Base-by-base conservation (phyloP, 495 filamentous ascomycete genomes). In the Talaromyces adpressus region DNA sequence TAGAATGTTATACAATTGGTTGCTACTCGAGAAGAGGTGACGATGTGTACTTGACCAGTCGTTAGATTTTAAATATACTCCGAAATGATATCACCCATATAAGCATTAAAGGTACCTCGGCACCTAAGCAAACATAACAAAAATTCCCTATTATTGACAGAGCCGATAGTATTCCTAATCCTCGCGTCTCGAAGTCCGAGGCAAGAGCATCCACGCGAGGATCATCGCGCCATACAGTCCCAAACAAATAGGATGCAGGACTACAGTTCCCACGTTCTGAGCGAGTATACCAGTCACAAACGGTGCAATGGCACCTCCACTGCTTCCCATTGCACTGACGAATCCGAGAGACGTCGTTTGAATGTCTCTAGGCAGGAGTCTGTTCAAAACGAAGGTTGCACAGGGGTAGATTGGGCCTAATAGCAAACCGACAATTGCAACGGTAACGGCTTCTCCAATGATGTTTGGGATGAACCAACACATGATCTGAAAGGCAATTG, bases 361-460 rank as follows among this genome's bases (percentile, higher is more conserved):
- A 63, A 92, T 78, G 59, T 79, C 75, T 16, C 81, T 79, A 3
- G 82, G 81, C 49, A 94, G 77, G 14, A 86, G 76, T 62, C 81
- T 76, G 41, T 84, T 83, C 65, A 92, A 87, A 1, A 92, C 80
- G 1, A 82, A 82, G 22, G 84, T 86, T 1, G 87, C 85, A 66
- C 87, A 91, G 0, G 91, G 90, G 63, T 90, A 87, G 1, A 93
- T 79, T 0, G 91, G 90, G 0, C 92, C 91, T 11, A 95, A 75
- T n/a, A 93, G 71, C 39, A 93, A 75, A 4, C 91, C 91, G 25
- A 93, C 74, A n/a, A 93, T 73, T 4, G 84, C 73, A 1, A 93
- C 84, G 8, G 87, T 83, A 11, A 92, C 86, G 9, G 86, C 86
- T 58, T 89, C 84, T 3, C 87, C 86, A 20, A 91, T 77, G 8